Conservation (phyloP, 2,329 filamentous ascomycete species). For the Didymella pomorum region DNA sequence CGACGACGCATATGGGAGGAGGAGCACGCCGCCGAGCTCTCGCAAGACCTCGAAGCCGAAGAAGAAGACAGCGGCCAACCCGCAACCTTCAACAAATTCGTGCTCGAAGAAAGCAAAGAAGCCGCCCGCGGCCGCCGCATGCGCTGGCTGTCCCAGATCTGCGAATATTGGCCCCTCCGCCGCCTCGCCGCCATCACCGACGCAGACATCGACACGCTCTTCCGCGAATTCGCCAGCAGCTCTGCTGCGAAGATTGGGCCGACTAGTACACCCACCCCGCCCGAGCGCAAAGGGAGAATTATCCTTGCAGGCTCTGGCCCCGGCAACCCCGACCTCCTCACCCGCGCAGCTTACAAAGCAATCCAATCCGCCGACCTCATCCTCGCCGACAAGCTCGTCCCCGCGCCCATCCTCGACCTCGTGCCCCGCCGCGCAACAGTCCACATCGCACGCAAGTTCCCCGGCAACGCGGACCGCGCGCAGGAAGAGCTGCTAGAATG, state of each 20-base stretch:
- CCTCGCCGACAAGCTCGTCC: slow-evolving; percentile 85
- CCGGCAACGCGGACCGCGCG: slow-evolving; percentile 91
- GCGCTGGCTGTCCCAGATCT: slow-evolving; percentile 94
- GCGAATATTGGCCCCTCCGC: slow-evolving; percentile 96
- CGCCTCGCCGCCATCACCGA: slow-evolving; percentile 82
- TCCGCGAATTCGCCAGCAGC: slow-evolving; percentile 71
- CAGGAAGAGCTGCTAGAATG: slow-evolving; percentile 87
- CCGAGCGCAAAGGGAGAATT: slow-evolving; percentile 67
- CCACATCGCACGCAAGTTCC: slow-evolving; percentile 95
- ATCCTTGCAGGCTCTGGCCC: slow-evolving; percentile 92
- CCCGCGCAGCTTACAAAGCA: slow-evolving; percentile 79
- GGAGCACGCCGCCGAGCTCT: slow-evolving; percentile 61
- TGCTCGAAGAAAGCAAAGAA: slow-evolving; percentile 76
- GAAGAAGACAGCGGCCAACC: slow-evolving; percentile 76
- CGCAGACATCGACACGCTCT: slow-evolving; percentile 76
- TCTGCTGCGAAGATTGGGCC: slow-evolving; percentile 44
- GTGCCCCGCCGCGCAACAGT: slow-evolving; percentile 89
- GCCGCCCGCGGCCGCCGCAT: slow-evolving; percentile 81
- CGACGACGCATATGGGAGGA: slow-evolving; percentile 54
- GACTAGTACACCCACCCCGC: slow-evolving; percentile 20
- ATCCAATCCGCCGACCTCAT: slow-evolving; percentile 79
- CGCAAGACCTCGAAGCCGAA: slow-evolving; percentile 57
- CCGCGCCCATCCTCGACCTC: slow-evolving; percentile 83
- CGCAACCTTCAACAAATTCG: slow-evolving; percentile 82
- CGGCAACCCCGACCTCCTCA: slow-evolving; percentile 90